Evolutionary conservation across 2,329 filamentous ascomycete genomes (phyloP).

Genomic region (Xylaria sp.): DNA sequence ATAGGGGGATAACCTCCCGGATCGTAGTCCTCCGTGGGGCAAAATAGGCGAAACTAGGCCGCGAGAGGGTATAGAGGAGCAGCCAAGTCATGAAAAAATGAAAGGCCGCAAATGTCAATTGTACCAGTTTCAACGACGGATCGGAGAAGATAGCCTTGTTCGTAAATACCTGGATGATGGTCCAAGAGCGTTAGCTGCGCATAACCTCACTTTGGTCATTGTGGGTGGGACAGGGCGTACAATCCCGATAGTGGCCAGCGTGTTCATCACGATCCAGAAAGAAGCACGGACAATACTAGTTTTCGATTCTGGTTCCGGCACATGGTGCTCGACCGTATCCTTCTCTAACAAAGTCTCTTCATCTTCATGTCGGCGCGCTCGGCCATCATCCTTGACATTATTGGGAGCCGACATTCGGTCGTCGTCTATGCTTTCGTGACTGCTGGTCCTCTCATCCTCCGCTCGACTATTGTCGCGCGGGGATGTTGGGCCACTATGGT

Average conservation of each 20-base stretch:
- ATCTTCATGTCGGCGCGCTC: conserved; percentile 53
- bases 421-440: conserved; percentile 48
- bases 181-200: conserved; percentile 21
- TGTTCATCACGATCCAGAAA: conserved; percentile 71
- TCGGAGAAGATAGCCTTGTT: conserved; percentile 77
- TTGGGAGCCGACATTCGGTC: conserved; percentile 50
- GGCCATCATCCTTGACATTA: conserved; percentile 51
- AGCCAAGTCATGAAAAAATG: conserved; percentile 75
- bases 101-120: conserved; percentile 74
- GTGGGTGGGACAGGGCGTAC: conserved; percentile 53
- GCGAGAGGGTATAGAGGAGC: conserved; percentile 71
- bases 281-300: conserved; percentile 54
- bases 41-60: conserved; percentile 69
- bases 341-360: conserved; percentile 55
- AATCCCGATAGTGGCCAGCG: conserved; percentile 71
- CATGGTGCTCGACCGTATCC: conserved; percentile 48
- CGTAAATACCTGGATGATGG: conserved; percentile 68
- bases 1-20: conserved; percentile 70
- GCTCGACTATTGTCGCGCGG: conserved; percentile 52
- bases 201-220: neutral
- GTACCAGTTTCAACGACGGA: conserved; percentile 68
- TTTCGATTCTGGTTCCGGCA: conserved; percentile 49
- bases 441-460: conserved; percentile 47
- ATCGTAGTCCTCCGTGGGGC: conserved; percentile 65
- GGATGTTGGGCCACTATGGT: conserved; percentile 45